phyloP scores from a whole-genome alignment of 1,284 basidiomycete species.

The Ganoderma lingzhi region DNA sequence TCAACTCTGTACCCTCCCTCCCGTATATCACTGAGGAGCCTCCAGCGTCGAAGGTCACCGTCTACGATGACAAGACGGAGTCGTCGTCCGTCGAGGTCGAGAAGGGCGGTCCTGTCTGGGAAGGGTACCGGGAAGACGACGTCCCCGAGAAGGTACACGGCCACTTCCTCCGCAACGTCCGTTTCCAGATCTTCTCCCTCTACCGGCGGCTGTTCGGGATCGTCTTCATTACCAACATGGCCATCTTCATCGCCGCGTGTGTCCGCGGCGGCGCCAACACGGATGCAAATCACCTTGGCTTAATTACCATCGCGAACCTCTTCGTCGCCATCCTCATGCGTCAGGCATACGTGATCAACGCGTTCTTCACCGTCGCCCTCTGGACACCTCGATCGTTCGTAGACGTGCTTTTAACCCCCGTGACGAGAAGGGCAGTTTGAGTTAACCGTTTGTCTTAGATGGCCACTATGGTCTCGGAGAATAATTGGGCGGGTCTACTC shows the following conservation, averaged over 20 bases:
- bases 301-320: conserved; percentile 58
- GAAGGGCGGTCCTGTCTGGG: conserved; percentile 49
- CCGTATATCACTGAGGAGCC: conserved; percentile 21
- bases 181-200: conserved; percentile 60
- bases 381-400: conserved; percentile 57
- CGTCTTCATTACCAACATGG: conserved; percentile 61
- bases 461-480: conserved; percentile 60
- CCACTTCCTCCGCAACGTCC: conserved; percentile 55
- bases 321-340: conserved; percentile 64
- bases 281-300: conserved; percentile 54
- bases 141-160: conserved; percentile 57
- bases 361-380: conserved; percentile 58
- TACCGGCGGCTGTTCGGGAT: conserved; percentile 65
- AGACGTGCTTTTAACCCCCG: background rate
- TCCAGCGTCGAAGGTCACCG: conserved; percentile 24
- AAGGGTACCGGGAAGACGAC: conserved; percentile 57
- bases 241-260: conserved; percentile 55
- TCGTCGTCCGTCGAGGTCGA: conserved; percentile 29
- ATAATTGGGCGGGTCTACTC: conserved; percentile 62
- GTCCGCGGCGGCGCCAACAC: conserved; percentile 45
- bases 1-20: conserved; percentile 12
- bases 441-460: conserved; percentile 41
- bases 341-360: conserved; percentile 65
- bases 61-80: conserved; percentile 28
- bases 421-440: background rate